phyloP scores from a whole-genome alignment of 2,329 filamentous ascomycete species.

The Boeremia exigua region DNA sequence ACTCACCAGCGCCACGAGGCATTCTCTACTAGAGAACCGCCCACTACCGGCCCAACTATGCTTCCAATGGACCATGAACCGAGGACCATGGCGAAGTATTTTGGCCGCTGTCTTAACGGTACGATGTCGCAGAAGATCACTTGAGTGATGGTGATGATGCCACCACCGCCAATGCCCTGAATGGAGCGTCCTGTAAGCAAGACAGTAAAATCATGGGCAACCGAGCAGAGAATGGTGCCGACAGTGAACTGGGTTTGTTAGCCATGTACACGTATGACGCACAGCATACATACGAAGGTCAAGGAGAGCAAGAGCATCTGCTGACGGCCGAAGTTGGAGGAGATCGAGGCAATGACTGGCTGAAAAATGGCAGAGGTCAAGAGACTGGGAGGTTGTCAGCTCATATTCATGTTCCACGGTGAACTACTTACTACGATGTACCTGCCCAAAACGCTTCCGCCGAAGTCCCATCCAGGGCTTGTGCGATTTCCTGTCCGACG shows the following conservation, averaged over 20 bases:
- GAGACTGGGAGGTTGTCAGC: slow-evolving; percentile 44
- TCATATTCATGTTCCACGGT: too few species aligned
- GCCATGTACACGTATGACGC: slow-evolving; percentile 23
- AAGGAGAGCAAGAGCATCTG: slow-evolving; percentile 48
- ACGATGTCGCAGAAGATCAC: slow-evolving; percentile 56
- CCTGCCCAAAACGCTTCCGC: slow-evolving; percentile 72
- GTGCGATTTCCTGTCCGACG: slow-evolving; percentile 28
- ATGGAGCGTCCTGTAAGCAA: slow-evolving; percentile 46
- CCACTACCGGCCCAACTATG: slow-evolving; percentile 55
- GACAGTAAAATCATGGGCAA: slow-evolving; percentile 42
- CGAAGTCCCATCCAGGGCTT: slow-evolving; percentile 30
- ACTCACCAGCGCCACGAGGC: slow-evolving; percentile 62
- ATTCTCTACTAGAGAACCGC: slow-evolving; percentile 60
- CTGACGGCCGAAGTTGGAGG: slow-evolving; percentile 59
- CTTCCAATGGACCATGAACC: slow-evolving; percentile 61
- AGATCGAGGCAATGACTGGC: slow-evolving; percentile 52
- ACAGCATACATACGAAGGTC: slow-evolving; percentile 38
- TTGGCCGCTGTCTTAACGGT: slow-evolving; percentile 49
- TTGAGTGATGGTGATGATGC: slow-evolving; percentile 50
- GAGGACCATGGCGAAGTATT: slow-evolving; percentile 50
- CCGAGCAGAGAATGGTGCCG: slow-evolving; percentile 54
- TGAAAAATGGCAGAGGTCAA: slow-evolving; percentile 69
- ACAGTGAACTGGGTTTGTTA: slow-evolving; percentile 46
- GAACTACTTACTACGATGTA: slow-evolving; percentile 61
- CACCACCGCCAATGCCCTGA: slow-evolving; percentile 50